Percentiles rank a stretch among this genome's conserved stretches.
These are phyloP conservation scores for Trichomonas gallinae DNA, from an alignment of 208 protist species.

Conservation along the genomic window DNA sequence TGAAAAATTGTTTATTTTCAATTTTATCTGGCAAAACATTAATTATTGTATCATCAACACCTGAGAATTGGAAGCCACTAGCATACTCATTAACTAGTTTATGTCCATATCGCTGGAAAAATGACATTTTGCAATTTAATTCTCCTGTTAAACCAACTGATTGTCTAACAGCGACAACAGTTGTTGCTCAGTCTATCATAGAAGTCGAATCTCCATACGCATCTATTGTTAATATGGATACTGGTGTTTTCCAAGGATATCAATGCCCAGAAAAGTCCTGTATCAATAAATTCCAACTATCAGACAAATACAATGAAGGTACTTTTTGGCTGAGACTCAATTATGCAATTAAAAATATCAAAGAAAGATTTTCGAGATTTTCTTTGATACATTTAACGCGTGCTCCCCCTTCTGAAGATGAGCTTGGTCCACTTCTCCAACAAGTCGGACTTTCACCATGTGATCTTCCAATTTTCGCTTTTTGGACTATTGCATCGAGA, in stretches of 20 bases:
- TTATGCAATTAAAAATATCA: not conserved
- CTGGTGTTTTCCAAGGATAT: not conserved
- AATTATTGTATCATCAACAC: not conserved
- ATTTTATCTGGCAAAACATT: not conserved
- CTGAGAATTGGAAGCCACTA: not conserved
- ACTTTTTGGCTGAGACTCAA: not conserved
- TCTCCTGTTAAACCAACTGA: not conserved
- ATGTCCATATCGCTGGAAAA: not conserved
- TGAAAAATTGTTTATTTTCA: not conserved
- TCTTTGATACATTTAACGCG: not conserved
- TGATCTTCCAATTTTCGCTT: not conserved
- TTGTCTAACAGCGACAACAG: not conserved
- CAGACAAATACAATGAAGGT: not conserved
- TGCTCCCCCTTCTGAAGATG: not conserved
- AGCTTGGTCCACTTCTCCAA: not conserved
- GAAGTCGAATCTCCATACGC: not conserved
- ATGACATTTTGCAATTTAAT: not conserved
- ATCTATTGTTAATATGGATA: not conserved
- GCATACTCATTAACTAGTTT: not conserved
- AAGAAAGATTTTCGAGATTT: not conserved
- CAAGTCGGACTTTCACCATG: not conserved
- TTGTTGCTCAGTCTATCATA: not conserved
- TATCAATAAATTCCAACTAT: not conserved
- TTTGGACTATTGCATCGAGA: not conserved
- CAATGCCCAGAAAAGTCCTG: not conserved